Base-by-base conservation (phyloP, 2,329 filamentous ascomycete species). In the Chaetomium olivaceum region DNA sequence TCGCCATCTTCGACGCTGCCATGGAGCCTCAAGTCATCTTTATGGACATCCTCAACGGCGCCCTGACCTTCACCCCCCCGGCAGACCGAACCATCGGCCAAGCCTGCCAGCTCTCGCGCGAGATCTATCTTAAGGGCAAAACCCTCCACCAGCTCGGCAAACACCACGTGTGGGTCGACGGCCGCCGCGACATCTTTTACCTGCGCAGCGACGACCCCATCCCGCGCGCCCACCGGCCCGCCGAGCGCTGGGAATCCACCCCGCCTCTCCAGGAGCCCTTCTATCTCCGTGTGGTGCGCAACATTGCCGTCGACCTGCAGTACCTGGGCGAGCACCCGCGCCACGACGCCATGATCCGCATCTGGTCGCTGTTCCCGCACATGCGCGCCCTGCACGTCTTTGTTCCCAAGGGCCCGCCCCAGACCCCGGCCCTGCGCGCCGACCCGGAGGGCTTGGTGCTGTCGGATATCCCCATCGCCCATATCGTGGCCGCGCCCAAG, bases 121-220 rank as follows among this genome's bases (percentile, higher is more conserved):
- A 66, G 16, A 31, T 63, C 12, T 70, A 61, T 39, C 46, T 61
- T 33, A 52, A 59, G 31, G 9, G 21, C 29, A 68, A 65, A 59
- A 31, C 4, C 4, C 59, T 62, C 56, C 43, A 21, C 46, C 12
- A 16, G 6, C 52, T 67, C 7, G 61, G 61, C 14, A 12, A 21
- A 11, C 9, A 58, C 2, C 3, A 4, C 19, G 50, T 59, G 58
- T 70, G 68, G 68, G n/a, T 69, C 46, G 56, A 68, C 31, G 55
- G 50, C 5, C 43, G 43, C 1, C 43, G n/a, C 46, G 68, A 70
- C 46, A 67, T 70, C 58, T 70, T 70, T 25, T 70, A 70, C 46
- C 46, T 70, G n/a, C 27, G 31, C 31, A 56, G 31, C 8, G 65
- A 67, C 31, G 48, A 65, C 31, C 50, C 31, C 2, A 14, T 60